These are phyloP conservation scores for Tylopilus sp. DNA, from an alignment of 768 basidiomycete genomes.

Conservation along the genomic window DNA sequence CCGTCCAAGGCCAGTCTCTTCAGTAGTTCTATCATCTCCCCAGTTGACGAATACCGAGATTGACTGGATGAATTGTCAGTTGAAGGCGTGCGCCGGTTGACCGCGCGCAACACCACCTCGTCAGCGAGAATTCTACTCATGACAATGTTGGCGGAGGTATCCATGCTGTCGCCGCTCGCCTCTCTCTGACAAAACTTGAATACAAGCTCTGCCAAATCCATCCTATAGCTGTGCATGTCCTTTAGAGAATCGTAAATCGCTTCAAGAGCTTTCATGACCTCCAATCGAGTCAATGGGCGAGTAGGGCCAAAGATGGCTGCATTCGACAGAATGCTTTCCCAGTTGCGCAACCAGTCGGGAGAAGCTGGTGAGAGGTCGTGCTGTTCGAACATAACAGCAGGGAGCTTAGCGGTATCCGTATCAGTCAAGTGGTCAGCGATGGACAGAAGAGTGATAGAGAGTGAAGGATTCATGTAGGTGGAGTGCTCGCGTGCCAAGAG, in stretches of 20 bases:
- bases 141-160: constrained; percentile 29
- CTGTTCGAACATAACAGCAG: constrained; percentile 60
- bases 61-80: constrained; percentile 6
- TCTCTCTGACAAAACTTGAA: constrained; percentile 46
- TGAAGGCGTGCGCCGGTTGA: constrained; percentile 34
- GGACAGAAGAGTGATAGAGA: constrained; percentile 61
- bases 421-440: constrained; percentile 72
- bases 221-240: constrained; percentile 66
- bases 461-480: constrained; percentile 53
- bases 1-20: constrained; percentile 36
- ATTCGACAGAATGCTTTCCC: constrained; percentile 56
- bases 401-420: constrained; percentile 58
- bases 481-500: constrained; percentile 63
- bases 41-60: constrained; percentile 20
- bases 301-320: constrained; percentile 39
- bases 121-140: constrained; percentile 65
- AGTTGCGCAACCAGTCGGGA: constrained; percentile 67
- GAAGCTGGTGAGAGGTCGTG: constrained; percentile 70
- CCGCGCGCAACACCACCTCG: constrained; percentile 57
- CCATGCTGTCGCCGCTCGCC: constrained; percentile 22
- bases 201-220: constrained; percentile 50
- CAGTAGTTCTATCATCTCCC: constrained; percentile 40
- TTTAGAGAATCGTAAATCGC: constrained; percentile 60
- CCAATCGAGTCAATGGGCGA: constrained; percentile 51
- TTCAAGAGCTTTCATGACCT: constrained; percentile 55